Conservation (phyloP, 345 rosid species). For the Populus pruinosa region DNA sequence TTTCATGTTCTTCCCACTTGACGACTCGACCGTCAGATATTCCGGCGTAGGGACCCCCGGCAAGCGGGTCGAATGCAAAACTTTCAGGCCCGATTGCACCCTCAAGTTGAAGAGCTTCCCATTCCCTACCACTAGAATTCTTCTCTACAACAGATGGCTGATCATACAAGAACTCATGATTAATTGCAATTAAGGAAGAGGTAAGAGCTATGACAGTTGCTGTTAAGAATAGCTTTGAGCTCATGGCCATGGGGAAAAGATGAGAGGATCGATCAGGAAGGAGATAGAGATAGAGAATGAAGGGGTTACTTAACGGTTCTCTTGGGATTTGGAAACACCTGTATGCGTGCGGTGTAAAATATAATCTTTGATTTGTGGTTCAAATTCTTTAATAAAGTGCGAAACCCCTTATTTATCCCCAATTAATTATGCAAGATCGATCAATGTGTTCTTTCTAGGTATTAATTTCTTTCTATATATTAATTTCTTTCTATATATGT, state of each 20-base stretch:
- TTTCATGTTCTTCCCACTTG: neutral
- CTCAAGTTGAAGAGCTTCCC: neutral
- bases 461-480: neutral
- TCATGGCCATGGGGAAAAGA: neutral
- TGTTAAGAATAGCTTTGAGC: neutral
- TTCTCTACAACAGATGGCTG: neutral
- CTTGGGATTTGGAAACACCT: neutral
- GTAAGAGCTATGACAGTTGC: neutral
- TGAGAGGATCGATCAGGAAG: neutral
- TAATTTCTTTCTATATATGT: neutral
- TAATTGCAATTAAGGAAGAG: neutral
- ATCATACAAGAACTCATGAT: neutral
- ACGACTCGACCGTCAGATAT: conserved; percentile 7
- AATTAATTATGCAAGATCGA: neutral
- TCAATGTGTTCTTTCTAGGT: neutral
- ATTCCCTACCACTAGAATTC: too few species aligned
- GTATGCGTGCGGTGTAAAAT: neutral
- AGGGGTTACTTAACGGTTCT: too few species aligned
- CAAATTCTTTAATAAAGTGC: neutral
- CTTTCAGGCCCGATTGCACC: conserved; percentile 13
- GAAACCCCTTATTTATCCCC: neutral
- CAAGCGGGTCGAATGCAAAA: neutral
- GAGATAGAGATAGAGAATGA: neutral
- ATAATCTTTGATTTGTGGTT: neutral
- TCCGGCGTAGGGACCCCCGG: conserved; percentile 3